Percentiles rank a stretch among this genome's conserved stretches.
Conservation (phyloP, 1,284 basidiomycete species). For the Leccinum griseonigrum region DNA sequence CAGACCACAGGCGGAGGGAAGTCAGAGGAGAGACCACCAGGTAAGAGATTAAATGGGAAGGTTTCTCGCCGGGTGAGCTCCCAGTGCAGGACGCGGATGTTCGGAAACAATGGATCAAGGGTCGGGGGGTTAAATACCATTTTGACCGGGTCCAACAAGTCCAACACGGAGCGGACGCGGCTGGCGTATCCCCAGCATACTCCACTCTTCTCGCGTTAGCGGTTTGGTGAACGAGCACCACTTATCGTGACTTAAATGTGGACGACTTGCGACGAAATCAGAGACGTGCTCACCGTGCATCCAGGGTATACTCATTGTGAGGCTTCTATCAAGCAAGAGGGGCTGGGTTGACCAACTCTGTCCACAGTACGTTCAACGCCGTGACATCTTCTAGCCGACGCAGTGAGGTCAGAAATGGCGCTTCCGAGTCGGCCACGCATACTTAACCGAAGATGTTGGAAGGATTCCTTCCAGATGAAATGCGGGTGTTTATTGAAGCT, state of each 20-base stretch:
- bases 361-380: slow-evolving; percentile 22
- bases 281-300: slow-evolving; percentile 2
- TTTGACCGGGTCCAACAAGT: slow-evolving; percentile 20
- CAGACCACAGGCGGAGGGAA: too few species aligned
- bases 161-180: slow-evolving; percentile 16
- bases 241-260: slow-evolving; percentile 9
- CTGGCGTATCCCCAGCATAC: slow-evolving; percentile 11
- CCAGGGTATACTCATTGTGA: slow-evolving; percentile 13
- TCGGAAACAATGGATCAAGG: slow-evolving; percentile 18
- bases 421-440: too few species aligned
- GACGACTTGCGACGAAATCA: not conserved
- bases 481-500: too few species aligned
- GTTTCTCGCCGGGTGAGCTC: slow-evolving; percentile 15
- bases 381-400: slow-evolving; percentile 21
- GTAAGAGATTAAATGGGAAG: slow-evolving; percentile 14
- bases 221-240: slow-evolving; percentile 22
- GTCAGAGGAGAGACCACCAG: slow-evolving; percentile 14
- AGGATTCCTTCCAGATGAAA: too few species aligned
- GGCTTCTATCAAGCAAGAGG: slow-evolving; percentile 22
- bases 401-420: slow-evolving; percentile 20
- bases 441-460: too few species aligned
- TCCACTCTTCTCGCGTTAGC: slow-evolving; percentile 14
- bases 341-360: slow-evolving; percentile 16
- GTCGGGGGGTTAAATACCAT: slow-evolving; percentile 14
- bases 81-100: slow-evolving; percentile 18